phyloP scores from a whole-genome alignment of 805 yeast species.

The Lipomyces yamanashiensis region DNA sequence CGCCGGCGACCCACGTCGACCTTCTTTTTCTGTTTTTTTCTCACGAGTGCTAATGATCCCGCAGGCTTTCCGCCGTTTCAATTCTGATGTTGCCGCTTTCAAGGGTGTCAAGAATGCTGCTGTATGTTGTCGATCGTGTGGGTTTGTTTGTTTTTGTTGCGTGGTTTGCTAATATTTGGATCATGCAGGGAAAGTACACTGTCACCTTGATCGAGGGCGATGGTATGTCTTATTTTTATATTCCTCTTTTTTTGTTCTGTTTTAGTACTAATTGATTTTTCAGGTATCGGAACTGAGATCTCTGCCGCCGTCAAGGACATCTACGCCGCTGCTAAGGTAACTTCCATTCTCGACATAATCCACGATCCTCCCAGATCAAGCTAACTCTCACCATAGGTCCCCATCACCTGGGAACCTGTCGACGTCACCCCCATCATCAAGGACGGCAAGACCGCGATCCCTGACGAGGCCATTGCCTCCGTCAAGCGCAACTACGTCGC shows the following conservation, averaged over 20 bases:
- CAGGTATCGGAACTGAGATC: conserved; percentile 90
- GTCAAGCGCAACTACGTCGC: conserved; percentile 94
- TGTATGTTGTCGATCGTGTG: conserved; percentile 29
- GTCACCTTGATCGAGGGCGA: conserved; percentile 98
- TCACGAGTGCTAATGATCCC: not conserved
- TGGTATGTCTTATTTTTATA: conserved; percentile 45
- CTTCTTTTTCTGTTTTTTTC: not conserved
- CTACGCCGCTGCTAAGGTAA: conserved; percentile 80
- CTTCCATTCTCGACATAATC: not conserved
- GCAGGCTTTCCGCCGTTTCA: conserved; percentile 23
- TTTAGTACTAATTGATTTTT: not conserved
- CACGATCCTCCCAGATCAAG: too few species aligned
- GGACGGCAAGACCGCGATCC: conserved; percentile 92
- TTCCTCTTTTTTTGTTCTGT: not conserved
- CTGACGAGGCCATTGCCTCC: conserved; percentile 82
- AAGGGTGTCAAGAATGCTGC: conserved; percentile 49
- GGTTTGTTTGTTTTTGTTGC: not conserved
- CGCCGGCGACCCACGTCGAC: not conserved
- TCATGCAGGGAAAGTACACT: conserved; percentile 71
- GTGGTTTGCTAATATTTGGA: not conserved
- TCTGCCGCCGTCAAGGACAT: conserved; percentile 92
- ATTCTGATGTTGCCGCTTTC: conserved; percentile 48
- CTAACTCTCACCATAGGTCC: conserved; percentile 53
- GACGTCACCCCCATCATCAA: conserved; percentile 93
- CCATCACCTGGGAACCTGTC: conserved; percentile 95